Conservation (phyloP, 345 rosid genomes). For the Populus pruinosa region DNA sequence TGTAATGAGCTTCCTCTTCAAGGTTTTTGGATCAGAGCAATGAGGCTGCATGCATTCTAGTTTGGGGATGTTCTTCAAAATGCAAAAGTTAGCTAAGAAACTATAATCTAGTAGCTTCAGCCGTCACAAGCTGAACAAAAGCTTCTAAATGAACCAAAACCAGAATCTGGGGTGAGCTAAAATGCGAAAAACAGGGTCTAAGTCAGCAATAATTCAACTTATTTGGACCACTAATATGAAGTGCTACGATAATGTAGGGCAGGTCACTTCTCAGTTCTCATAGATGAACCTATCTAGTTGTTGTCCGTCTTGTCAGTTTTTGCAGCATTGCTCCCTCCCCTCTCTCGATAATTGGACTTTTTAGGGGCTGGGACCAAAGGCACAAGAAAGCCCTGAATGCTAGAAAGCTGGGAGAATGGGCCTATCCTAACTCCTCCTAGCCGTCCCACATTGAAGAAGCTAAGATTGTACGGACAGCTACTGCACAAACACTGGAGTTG, state of each 20-base stretch:
- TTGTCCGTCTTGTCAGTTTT: not conserved
- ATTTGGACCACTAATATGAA: not conserved
- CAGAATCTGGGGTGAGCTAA: not conserved
- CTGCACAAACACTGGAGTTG: not conserved
- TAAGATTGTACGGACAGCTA: not conserved
- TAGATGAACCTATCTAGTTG: not conserved
- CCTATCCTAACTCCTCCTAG: not conserved
- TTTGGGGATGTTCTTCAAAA: not conserved
- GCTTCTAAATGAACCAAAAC: not conserved
- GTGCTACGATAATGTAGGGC: not conserved
- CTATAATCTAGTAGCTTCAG: not conserved
- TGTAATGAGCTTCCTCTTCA: too few relatives aligned
- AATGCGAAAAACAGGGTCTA: not conserved
- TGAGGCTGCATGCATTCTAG: too few relatives aligned
- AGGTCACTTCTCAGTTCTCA: too few relatives aligned
- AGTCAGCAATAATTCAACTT: not conserved
- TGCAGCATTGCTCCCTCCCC: not conserved
- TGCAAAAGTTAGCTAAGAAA: not conserved
- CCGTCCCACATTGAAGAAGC: not conserved
- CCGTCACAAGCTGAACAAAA: too few relatives aligned
- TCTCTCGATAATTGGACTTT: not conserved
- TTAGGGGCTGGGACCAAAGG: not conserved
- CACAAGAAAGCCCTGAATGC: not conserved
- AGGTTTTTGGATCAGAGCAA: too few relatives aligned
- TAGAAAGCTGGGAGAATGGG: not conserved